These are phyloP conservation scores for Naganishia liquefaciens DNA, from an alignment of 1,284 basidiomycete genomes.

Conservation along the genomic window DNA sequence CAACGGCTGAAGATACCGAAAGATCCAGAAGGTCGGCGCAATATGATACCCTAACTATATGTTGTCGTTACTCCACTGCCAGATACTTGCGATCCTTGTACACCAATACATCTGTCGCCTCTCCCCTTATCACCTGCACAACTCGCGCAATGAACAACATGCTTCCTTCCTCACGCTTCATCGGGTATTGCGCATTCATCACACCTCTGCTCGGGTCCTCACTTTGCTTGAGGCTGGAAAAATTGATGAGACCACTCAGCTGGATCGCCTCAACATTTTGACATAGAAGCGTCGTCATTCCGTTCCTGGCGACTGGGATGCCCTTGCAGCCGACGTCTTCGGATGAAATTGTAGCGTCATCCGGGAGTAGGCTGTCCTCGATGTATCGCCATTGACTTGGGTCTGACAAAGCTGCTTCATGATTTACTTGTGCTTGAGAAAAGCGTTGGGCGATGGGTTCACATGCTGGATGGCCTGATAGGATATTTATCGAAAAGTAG, in stretches of 20 bases:
- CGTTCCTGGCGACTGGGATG: constrained; percentile 26
- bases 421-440: constrained; percentile 29
- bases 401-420: constrained; percentile 23
- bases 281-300: constrained; percentile 26
- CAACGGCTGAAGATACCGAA: too few species aligned
- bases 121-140: constrained; percentile 6
- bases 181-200: neutral
- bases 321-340: neutral
- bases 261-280: constrained; percentile 19
- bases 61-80: constrained; percentile 3
- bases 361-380: neutral
- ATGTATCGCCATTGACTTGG: constrained; percentile 14
- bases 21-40: neutral
- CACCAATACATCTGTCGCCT: constrained; percentile 6
- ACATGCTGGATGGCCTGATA: constrained; percentile 18
- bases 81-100: constrained; percentile 25
- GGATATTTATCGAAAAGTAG: constrained; percentile 27
- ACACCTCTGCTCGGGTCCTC: neutral
- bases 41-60: neutral
- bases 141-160: constrained; percentile 31
- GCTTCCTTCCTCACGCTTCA: constrained; percentile 25
- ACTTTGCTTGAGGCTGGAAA: neutral
- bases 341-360: neutral
- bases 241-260: constrained; percentile 6
- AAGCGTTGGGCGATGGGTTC: constrained; percentile 25